Conservation (phyloP, 2,329 filamentous ascomycete species). For the Hypoxylon sp. region DNA sequence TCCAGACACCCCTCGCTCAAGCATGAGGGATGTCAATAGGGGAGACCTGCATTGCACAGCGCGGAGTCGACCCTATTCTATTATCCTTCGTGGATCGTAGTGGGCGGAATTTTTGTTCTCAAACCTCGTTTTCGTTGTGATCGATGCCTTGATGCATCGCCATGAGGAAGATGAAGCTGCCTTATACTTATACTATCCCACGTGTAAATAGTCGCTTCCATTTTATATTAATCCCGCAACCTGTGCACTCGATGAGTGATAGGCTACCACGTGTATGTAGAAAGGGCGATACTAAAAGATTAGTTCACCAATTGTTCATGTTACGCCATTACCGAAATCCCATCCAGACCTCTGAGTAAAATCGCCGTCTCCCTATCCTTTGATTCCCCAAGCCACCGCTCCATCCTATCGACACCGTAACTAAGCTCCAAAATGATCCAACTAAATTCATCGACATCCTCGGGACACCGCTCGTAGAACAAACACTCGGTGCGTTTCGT, state of each 20-base stretch:
- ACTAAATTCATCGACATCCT: slow-evolving; percentile 38
- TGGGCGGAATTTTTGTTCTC: slow-evolving; percentile 50
- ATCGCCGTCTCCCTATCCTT: slow-evolving; percentile 1
- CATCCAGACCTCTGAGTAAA: slow-evolving; percentile 1
- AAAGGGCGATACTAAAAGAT: too few species aligned
- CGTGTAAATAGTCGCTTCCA: background rate
- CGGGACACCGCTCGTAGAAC: slow-evolving; percentile 19
- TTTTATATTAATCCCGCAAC: too few species aligned
- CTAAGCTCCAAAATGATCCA: slow-evolving; percentile 25
- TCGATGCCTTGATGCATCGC: slow-evolving; percentile 26
- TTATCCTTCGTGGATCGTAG: slow-evolving; percentile 47
- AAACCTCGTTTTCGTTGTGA: slow-evolving; percentile 28
- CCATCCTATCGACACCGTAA: slow-evolving; percentile 32
- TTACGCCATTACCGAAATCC: background rate
- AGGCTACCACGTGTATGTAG: too few species aligned
- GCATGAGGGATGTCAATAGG: slow-evolving; percentile 39
- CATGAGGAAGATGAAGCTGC: slow-evolving; percentile 31
- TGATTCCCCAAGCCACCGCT: slow-evolving; percentile 34
- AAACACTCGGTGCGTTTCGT: slow-evolving; percentile 26
- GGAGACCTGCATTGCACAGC: slow-evolving; percentile 66
- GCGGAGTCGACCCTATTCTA: slow-evolving; percentile 55
- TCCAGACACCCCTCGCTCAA: slow-evolving; percentile 42
- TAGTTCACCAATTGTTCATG: too few species aligned
- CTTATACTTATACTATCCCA: background rate
- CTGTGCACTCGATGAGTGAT: too few species aligned